phyloP scores from a whole-genome alignment of 495 filamentous ascomycete species.

The Penicillium canariense region DNA sequence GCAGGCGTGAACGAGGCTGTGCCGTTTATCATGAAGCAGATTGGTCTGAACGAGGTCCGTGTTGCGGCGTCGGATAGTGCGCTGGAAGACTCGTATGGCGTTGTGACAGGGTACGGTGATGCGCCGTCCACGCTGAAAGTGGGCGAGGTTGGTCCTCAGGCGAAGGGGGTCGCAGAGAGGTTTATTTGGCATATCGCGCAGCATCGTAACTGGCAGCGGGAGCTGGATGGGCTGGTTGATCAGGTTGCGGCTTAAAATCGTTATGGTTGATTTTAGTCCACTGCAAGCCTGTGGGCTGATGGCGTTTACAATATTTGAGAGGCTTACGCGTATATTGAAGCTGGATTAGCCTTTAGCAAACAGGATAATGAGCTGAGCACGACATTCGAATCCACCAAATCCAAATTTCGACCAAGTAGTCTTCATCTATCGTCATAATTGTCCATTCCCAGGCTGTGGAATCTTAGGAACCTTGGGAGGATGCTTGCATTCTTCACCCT shows the following conservation, averaged over 20 bases:
- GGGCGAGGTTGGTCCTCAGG: conserved; percentile 36
- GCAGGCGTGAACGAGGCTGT: conserved; percentile 71
- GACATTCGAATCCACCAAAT: background rate
- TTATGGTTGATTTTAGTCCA: background rate
- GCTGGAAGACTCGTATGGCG: conserved; percentile 55
- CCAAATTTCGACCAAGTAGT: background rate
- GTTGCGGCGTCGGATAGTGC: conserved; percentile 50
- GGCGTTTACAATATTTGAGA: background rate
- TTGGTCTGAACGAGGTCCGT: conserved; percentile 54
- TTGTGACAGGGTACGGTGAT: conserved; percentile 35
- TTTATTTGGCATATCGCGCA: conserved; percentile 63
- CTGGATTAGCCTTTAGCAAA: background rate
- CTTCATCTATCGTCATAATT: background rate
- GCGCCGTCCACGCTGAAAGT: conserved; percentile 44
- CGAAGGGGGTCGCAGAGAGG: conserved; percentile 62
- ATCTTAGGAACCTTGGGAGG: background rate
- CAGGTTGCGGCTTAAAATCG: conserved; percentile 33
- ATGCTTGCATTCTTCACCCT: background rate
- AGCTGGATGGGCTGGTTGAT: conserved; percentile 62
- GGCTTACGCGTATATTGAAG: background rate
- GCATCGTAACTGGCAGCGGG: conserved; percentile 69
- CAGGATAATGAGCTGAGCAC: background rate
- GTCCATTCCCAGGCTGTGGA: too few species aligned
- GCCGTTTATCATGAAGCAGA: conserved; percentile 53
- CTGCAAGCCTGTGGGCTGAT: background rate